Evolutionary conservation across 2,329 filamentous ascomycete species (phyloP), one percentile per base, ranked within the genome.

Genomic region (Phyllosticta ampelicida): DNA sequence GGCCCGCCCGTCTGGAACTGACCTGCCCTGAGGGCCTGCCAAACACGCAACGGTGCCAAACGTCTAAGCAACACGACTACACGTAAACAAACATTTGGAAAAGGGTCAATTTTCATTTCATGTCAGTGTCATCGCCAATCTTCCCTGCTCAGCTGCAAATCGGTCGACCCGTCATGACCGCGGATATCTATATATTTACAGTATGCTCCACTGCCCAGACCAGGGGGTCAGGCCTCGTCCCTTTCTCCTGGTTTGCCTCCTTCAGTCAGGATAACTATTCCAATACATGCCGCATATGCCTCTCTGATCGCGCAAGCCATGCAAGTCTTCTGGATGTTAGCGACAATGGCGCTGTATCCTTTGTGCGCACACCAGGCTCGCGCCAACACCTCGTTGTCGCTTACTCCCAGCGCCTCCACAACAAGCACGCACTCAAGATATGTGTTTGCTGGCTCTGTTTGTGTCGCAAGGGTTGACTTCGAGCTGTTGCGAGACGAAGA

Each of bases 351-450:
- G 66, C 80, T 84, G 64, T 89, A 71, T 2, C 87, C 87, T 81
- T 86, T 88, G 65, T 89, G 85, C 58, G 85, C 81, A 68, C 86
- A 90, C 87, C 87, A 90, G 6, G 87, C 86, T 61, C 87, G 76
- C 1, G 85, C 86, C 64, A 90, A 78, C 3, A 89, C 86, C 70
- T 90, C 87, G 63, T 90, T 89, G 69, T 90, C 87, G 53, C 77
- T 76, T 20, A 86, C 85, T 0, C 87, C 87, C 67, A 87, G 84
- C 0, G 86, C 85, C 71, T 90, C 85, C 13, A 90, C 78, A 4
- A 86, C 84, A 9, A 90, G 74, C 3, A 90, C 86, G 63, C 81
- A 80, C 63, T 86, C 85, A 23, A 82, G 65, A 30, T 70, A 67
- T 58, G 68, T 63, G 53, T 70, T 67, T 2, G 69, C 68, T 10